Base-by-base conservation (phyloP, 2,329 filamentous ascomycete genomes). In the Celoporthe dispersa region DNA sequence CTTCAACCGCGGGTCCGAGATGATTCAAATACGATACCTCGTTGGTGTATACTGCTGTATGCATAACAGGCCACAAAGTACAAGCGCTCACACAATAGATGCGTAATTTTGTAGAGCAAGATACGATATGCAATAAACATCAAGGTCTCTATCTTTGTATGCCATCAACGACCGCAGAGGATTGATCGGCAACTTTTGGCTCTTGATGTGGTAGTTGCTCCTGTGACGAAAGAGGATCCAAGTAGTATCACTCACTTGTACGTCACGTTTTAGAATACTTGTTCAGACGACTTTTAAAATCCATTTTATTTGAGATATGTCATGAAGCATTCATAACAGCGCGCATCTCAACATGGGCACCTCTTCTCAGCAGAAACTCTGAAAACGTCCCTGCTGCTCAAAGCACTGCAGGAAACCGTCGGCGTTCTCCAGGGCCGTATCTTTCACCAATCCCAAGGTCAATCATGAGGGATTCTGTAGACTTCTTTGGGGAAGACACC, bases 51-150 rank as follows among this genome's bases (percentile, higher is more conserved):
- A n/a, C n/a, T n/a, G n/a, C n/a, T 64, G 60, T 60, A 70, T 64
- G 64, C 64, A 64, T 41, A 63, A 22, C n/a, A 70, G 59, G 67
- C 60, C 51, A 59, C 37, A 16, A 60, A 48, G 48, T 28, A 22
- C 41, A 44, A 11, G 48, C 7, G 16, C 22, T 25, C 48, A 37
- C 16, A n/a, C 5, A 35, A 33, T 6, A 25, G 22, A 51, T n/a
- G n/a, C 19, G 19, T 51, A 4, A 51, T 22, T 2, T n/a, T 51
- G 48, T 8, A 55, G 51, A 55, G 51, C 12, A 55, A 14, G 51
- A 28, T 25, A 55, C 11, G 5, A 44, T 6, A 44, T 44, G n/a
- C 53, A 28, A 5, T 55, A 25, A 16, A 48, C 1, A 22, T 3
- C n/a, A 55, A 31, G 25, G 4, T 31, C 11, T 7, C 1, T 55